Conservation (phyloP, 768 basidiomycete genomes). For the Pleurotus salmoneostramineus region DNA sequence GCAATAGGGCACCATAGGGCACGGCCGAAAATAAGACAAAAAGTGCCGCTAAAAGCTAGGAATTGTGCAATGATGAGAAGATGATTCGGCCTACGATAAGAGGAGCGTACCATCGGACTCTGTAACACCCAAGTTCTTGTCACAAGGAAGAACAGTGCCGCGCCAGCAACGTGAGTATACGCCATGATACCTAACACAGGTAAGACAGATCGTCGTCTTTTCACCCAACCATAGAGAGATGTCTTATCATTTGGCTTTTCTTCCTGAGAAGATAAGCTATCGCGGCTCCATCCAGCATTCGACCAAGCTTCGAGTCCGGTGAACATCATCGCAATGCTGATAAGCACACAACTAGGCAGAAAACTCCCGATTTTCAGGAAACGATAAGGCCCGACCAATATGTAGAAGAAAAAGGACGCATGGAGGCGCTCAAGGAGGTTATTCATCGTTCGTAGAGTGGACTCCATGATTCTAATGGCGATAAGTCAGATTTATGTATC, state of each 20-base stretch:
- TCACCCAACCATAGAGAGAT: conserved; percentile 31
- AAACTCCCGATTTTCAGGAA: conserved; percentile 92
- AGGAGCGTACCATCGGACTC: conserved; percentile 32
- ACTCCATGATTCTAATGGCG: conserved; percentile 69
- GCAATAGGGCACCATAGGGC: conserved; percentile 27
- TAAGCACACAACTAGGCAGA: conserved; percentile 81
- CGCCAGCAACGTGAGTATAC: conserved; percentile 53
- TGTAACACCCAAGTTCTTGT: conserved; percentile 41
- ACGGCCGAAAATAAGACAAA: conserved; percentile 25
- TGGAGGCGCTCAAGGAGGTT: conserved; percentile 95
- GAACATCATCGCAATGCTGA: conserved; percentile 84
- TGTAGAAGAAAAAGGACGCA: conserved; percentile 97
- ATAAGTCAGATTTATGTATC: conserved; percentile 7
- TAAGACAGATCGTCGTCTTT: conserved; percentile 51
- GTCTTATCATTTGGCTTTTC: conserved; percentile 15
- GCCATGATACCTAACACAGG: conserved; percentile 49
- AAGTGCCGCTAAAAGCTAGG: conserved; percentile 20
- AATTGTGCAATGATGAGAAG: not conserved
- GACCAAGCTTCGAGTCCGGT: conserved; percentile 76
- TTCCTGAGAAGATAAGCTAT: conserved; percentile 10
- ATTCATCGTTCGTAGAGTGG: conserved; percentile 84
- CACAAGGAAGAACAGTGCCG: conserved; percentile 43
- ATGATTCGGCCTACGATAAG: not conserved
- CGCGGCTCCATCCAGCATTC: conserved; percentile 50
- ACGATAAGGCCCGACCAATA: conserved; percentile 54